phyloP scores from a whole-genome alignment of 225 moss, liverwort and hornwort species.

The Anthoceros angustus region DNA sequence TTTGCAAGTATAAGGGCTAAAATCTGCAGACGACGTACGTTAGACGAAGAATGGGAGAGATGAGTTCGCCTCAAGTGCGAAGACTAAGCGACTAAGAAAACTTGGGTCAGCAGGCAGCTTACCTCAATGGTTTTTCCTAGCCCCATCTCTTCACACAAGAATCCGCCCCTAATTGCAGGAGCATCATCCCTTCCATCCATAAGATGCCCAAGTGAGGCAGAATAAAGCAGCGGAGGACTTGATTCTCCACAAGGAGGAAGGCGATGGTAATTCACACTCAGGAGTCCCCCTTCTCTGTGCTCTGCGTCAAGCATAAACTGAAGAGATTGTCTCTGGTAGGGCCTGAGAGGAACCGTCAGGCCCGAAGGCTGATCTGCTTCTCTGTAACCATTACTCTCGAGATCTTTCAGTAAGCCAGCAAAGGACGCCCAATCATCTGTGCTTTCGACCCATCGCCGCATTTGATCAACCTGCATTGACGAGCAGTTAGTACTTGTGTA shows the following conservation, averaged over 20 bases:
- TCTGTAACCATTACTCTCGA: slow-evolving; percentile 78
- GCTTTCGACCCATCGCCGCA: slow-evolving; percentile 87
- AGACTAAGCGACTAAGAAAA: slow-evolving; percentile 59
- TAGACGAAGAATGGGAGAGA: background rate
- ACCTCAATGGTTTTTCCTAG: slow-evolving; percentile 99
- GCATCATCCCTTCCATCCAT: slow-evolving; percentile 38
- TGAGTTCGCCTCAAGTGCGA: slow-evolving; percentile 33
- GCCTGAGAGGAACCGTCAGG: slow-evolving; percentile 69
- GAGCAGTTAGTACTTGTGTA: background rate
- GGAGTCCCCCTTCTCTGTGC: slow-evolving; percentile 72
- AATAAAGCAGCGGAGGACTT: slow-evolving; percentile 60
- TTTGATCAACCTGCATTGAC: slow-evolving; percentile 29
- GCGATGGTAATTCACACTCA: slow-evolving; percentile 70
- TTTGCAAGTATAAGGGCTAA: slow-evolving; percentile 95
- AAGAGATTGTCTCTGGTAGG: slow-evolving; percentile 89
- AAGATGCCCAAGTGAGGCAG: slow-evolving; percentile 82
- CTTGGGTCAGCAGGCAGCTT: background rate
- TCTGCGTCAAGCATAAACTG: slow-evolving; percentile 96
- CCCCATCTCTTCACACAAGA: slow-evolving; percentile 99
- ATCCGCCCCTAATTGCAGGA: slow-evolving; percentile 62
- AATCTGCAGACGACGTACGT: slow-evolving; percentile 27
- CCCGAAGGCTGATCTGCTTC: slow-evolving; percentile 86
- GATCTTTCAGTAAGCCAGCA: slow-evolving; percentile 61
- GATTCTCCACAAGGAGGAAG: slow-evolving; percentile 32
- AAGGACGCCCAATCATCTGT: slow-evolving; percentile 94